Percentiles rank a stretch among this genome's conserved stretches.
Conservation (phyloP, 2,329 filamentous ascomycete species). For the Colletotrichum sp. region DNA sequence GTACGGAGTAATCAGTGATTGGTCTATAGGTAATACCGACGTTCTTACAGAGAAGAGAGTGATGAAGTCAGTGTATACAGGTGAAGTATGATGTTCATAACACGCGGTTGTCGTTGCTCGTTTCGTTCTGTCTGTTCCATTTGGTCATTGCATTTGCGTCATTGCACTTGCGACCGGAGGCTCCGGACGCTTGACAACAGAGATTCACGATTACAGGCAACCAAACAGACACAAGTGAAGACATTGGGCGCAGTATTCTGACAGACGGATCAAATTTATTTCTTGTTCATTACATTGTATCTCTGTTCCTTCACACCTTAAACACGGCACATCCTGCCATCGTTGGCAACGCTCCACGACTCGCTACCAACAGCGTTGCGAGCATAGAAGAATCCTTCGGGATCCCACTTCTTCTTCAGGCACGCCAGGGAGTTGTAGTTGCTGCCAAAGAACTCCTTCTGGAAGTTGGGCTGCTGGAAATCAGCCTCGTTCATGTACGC, state of each 20-base stretch:
- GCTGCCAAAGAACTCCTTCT: conserved; percentile 49
- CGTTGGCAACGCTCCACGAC: conserved; percentile 40
- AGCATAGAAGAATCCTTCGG: conserved; percentile 50
- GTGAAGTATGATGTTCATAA: no score
- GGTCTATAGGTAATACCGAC: no score
- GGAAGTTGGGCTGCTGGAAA: conserved; percentile 49
- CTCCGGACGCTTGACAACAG: fast-evolving
- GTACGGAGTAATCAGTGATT: no score
- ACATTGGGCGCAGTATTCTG: fast-evolving
- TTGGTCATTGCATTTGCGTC: no score
- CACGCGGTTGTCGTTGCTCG: no score
- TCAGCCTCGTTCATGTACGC: conserved; percentile 59
- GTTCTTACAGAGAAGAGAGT: no score
- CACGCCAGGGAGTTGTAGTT: conserved; percentile 46
- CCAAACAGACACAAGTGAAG: background rate
- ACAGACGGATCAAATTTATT: background rate
- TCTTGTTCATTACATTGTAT: background rate
- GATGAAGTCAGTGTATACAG: fast-evolving
- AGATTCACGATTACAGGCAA: fast-evolving
- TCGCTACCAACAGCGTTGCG: conserved; percentile 56
- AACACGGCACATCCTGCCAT: conserved; percentile 24
- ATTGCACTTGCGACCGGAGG: no score
- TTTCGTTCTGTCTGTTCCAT: no score
- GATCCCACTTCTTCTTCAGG: conserved; percentile 58
- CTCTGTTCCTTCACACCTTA: background rate